A percentile compares a stretch with the other conserved stretches of the same genome.
Conservation (phyloP, 2,329 filamentous ascomycete species). For the Metarhizium guizhouense region DNA sequence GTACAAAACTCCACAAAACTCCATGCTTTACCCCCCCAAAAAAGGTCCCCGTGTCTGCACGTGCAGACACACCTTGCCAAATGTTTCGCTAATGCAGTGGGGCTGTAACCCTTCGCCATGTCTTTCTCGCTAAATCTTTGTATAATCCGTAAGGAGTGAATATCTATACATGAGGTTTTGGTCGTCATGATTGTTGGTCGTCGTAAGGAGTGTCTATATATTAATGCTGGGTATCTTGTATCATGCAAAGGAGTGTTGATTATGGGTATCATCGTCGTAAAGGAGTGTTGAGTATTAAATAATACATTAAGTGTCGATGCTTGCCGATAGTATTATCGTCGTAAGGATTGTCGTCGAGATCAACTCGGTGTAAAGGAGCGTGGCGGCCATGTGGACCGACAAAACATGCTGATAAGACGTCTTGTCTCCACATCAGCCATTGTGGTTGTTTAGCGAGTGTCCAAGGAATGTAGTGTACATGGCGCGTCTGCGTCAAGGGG, state of each 20-base stretch:
- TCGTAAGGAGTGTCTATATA: conserved; percentile 36
- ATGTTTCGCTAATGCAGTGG: conserved; percentile 2
- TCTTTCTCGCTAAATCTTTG: conserved; percentile 4
- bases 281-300: conserved; percentile 25
- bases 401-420: neutral
- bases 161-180: conserved; percentile 2
- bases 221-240: conserved; percentile 12
- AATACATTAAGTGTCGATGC: conserved; percentile 19
- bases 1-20: conserved; percentile 1
- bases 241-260: conserved; percentile 3
- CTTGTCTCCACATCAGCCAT: neutral
- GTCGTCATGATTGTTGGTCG: neutral
- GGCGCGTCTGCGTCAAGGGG: conserved; percentile 21
- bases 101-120: conserved; percentile 3
- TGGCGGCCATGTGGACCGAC: neutral
- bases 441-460: conserved; percentile 22
- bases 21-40: neutral
- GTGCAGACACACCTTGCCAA: neutral
- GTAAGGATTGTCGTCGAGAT: conserved; percentile 23
- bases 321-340: conserved; percentile 3
- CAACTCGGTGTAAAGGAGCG: conserved; percentile 14
- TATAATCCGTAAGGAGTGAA: conserved; percentile 10
- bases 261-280: conserved; percentile 23
- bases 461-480: conserved; percentile 28
- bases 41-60: neutral